A percentile compares a stretch with the other conserved stretches of the same genome.
These are phyloP conservation scores for Grigorovia yakushimaensis DNA, from an alignment of 805 yeast genomes.

Conservation along the genomic window DNA sequence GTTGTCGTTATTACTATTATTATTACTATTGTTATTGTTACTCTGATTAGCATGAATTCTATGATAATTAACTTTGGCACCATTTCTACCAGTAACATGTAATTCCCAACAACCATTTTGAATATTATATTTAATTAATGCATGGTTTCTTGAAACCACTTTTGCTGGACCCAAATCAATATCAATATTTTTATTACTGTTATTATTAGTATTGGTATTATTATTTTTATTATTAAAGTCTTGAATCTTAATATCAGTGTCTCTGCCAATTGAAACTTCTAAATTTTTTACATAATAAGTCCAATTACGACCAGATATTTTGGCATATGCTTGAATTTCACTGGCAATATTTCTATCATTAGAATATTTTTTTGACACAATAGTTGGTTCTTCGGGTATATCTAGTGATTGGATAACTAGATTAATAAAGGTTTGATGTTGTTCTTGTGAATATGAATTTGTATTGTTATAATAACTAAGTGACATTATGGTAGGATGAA, in stretches of 20 bases:
- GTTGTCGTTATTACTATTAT: constrained; percentile 30
- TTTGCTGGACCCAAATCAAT: constrained; percentile 96
- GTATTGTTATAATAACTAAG: not conserved
- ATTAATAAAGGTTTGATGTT: constrained; percentile 50
- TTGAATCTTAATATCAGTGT: constrained; percentile 35
- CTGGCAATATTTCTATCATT: constrained; percentile 55
- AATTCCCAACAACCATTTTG: constrained; percentile 79
- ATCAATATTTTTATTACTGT: constrained; percentile 26
- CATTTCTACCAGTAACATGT: constrained; percentile 78
- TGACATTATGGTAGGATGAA: not conserved
- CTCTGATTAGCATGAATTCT: constrained; percentile 36
- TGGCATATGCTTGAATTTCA: constrained; percentile 97
- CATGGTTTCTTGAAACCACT: constrained; percentile 91
- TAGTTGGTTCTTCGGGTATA: constrained; percentile 65
- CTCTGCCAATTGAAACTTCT: constrained; percentile 75
- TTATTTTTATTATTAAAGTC: constrained; percentile 3
- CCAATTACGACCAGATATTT: constrained; percentile 89
- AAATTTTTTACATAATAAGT: constrained; percentile 83
- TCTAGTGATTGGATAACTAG: constrained; percentile 63
- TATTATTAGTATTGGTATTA: constrained; percentile 2
- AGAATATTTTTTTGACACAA: constrained; percentile 61
- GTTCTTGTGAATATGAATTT: constrained; percentile 14
- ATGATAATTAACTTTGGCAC: constrained; percentile 75
- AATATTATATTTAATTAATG: constrained; percentile 68
- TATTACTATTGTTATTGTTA: not conserved